A percentile compares a stretch with the other conserved stretches of the same genome.
These are phyloP conservation scores for Penicillium glabrum DNA, from an alignment of 2,329 filamentous ascomycete species.

Conservation along the genomic window DNA sequence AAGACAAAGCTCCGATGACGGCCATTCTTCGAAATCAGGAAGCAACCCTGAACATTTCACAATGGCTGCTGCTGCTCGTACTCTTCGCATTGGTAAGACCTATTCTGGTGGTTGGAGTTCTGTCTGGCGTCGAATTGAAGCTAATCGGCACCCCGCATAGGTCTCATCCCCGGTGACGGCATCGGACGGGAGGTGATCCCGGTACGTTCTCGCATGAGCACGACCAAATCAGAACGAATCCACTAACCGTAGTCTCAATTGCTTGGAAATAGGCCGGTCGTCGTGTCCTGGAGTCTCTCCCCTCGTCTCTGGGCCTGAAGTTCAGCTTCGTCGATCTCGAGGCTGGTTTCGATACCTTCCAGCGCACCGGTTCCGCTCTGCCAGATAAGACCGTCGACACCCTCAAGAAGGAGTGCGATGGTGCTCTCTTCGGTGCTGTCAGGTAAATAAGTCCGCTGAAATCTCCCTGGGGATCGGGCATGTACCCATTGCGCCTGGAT, in stretches of 20 bases:
- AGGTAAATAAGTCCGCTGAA: slow-evolving; percentile 46
- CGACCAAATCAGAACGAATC: slow-evolving; percentile 4
- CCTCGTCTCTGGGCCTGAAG: slow-evolving; percentile 83
- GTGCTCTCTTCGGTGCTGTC: slow-evolving; percentile 93
- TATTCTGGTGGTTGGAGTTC: not conserved
- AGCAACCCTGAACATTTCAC: slow-evolving; percentile 21
- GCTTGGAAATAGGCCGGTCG: slow-evolving; percentile 63
- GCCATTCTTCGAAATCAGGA: slow-evolving; percentile 21
- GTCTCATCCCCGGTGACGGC: slow-evolving; percentile 95
- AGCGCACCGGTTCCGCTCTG: slow-evolving; percentile 82
- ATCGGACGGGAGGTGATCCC: slow-evolving; percentile 99
- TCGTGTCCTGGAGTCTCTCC: slow-evolving; percentile 87
- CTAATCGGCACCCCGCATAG: slow-evolving; percentile 47
- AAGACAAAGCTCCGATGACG: slow-evolving; percentile 32
- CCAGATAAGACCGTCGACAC: slow-evolving; percentile 87
- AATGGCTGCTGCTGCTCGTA: slow-evolving; percentile 59
- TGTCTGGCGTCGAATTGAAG: slow-evolving; percentile 1
- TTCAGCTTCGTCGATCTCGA: slow-evolving; percentile 94
- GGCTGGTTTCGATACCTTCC: slow-evolving; percentile 91
- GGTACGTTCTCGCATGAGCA: slow-evolving; percentile 38
- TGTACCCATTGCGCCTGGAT: not conserved
- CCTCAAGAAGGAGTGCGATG: slow-evolving; percentile 89
- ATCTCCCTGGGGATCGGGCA: not conserved
- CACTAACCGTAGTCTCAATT: slow-evolving; percentile 13
- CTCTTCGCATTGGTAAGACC: slow-evolving; percentile 66